A percentile compares a stretch with the other conserved stretches of the same genome.
Conservation (phyloP, 2,329 filamentous ascomycete genomes). For the Onygena corvina region DNA sequence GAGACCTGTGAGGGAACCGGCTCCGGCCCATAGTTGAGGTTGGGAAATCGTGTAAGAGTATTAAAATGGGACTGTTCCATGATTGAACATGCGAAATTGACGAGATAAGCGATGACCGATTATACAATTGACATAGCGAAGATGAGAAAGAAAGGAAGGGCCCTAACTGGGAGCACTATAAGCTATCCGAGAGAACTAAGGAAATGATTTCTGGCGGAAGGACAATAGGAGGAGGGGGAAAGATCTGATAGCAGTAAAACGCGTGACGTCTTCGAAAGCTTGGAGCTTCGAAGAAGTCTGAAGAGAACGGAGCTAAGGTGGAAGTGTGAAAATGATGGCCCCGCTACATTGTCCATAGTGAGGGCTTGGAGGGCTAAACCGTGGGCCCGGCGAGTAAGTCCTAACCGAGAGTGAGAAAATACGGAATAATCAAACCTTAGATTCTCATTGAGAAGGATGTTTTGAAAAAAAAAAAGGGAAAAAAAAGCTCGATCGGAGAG, state of each 20-base stretch:
- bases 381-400: background rate
- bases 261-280: background rate
- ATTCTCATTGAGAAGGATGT: too few species aligned
- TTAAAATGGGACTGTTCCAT: background rate
- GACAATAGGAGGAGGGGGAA: too few species aligned
- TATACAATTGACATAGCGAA: background rate
- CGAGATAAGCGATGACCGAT: background rate
- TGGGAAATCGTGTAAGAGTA: slow-evolving; percentile 15
- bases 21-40: slow-evolving; percentile 14
- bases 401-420: background rate
- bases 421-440: slow-evolving; percentile 1
- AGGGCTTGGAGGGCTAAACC: background rate
- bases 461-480: background rate
- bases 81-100: background rate
- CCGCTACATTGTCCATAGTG: too few species aligned
- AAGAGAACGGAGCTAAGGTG: background rate
- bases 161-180: background rate
- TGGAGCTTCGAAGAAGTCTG: background rate
- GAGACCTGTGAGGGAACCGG: background rate
- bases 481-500: background rate
- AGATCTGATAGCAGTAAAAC: background rate
- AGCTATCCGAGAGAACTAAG: too few species aligned
- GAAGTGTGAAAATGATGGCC: background rate
- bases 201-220: too few species aligned
- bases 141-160: too few species aligned